Evolutionary conservation across 495 filamentous ascomycete species (phyloP), one percentile per base, ranked within the genome.

Genomic region (Astrocystis sublimbata): DNA sequence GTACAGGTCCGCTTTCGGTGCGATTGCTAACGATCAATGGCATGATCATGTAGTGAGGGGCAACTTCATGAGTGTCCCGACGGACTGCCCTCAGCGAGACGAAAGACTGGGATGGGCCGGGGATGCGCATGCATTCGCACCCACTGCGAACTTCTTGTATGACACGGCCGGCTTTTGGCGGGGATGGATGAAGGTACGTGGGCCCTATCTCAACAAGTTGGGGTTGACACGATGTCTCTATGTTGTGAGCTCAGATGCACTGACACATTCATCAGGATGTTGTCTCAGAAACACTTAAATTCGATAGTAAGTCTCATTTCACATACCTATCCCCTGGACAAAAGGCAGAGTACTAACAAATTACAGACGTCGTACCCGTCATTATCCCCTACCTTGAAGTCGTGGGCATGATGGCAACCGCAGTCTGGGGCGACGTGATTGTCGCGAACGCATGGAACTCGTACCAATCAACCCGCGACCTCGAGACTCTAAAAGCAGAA

Each of bases 101-200:
- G 83, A 86, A 62, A 73, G 82, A 4, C 60, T 86, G 9, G 83
- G 83, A 0, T 86, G 82, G 83, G 84, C 83, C 0, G 83, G 81
- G 1, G 82, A 85, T 54, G 73, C 78, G 9, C 76, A 82, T 47
- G 73, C 78, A 1, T 85, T 86, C 64, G 66, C 74, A 0, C 76
- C 77, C 0, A 78, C 82, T 0, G 80, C 80, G 0, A 78, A 75
- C 55, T 85, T 78, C 52, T 67, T 85, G 0, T 85, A 83, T 65
- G 67, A 82, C 55, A 79, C 81, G 0, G 61, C 72, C 0, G 81
- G 79, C 4, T 79, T 85, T 68, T 77, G 82, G 24, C 67, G 73
- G 9, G 66, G 73, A 41, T 85, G 83, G 83, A 63, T 84, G 1
- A 69, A 78, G 26, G 62, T 50, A 6, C 36, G 62, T 61, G 3